Conservation (phyloP, 257 asterid genomes). For the Solanum paucissectum region DNA sequence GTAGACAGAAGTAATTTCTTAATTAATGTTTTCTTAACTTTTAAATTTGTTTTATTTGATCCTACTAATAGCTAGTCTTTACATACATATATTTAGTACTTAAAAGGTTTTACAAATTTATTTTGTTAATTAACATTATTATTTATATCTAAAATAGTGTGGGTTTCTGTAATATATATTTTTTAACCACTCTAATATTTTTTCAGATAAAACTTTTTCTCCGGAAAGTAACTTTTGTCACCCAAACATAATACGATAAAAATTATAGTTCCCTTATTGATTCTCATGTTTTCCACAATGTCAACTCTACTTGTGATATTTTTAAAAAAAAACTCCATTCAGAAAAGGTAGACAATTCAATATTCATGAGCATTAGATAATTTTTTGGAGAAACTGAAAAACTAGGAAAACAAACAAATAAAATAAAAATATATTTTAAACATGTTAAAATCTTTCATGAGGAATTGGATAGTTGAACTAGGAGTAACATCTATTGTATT, state of each 20-base stretch:
- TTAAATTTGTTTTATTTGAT: neutral
- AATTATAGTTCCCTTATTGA: neutral
- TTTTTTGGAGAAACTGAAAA: neutral
- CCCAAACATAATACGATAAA: neutral
- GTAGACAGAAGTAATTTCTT: neutral
- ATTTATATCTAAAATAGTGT: neutral
- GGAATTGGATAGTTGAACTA: neutral
- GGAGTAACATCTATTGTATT: neutral
- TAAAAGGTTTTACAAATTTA: neutral
- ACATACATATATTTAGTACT: neutral
- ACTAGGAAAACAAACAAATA: neutral
- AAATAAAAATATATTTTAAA: neutral
- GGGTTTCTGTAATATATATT: neutral
- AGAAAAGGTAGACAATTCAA: neutral
- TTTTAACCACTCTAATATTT: neutral
- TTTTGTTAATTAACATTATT: neutral
- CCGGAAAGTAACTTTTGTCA: neutral
- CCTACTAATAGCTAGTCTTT: neutral
- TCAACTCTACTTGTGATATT: neutral
- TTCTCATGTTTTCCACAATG: neutral
- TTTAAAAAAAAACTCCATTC: neutral
- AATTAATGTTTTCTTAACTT: neutral
- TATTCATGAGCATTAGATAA: neutral
- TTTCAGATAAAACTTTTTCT: neutral
- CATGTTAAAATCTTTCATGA: neutral